Percentiles rank a stretch among this genome's conserved stretches.
phyloP scores from a whole-genome alignment of 2,329 filamentous ascomycete species.

The Truncatella angustata region DNA sequence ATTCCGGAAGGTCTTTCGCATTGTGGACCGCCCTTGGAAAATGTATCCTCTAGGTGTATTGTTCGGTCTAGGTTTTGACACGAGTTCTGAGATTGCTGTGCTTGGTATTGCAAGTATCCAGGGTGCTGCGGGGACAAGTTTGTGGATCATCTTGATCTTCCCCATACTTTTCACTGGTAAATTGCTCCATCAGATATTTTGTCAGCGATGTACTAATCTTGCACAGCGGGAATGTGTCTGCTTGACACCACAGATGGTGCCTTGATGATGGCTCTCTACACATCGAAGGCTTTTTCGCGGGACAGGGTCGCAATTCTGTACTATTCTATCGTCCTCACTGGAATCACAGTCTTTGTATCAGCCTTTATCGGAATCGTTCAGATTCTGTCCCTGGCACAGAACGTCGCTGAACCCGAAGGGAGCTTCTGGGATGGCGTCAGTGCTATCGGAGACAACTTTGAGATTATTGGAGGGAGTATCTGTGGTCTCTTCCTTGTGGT shows the following conservation, averaged over 20 bases:
- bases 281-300: conserved; percentile 71
- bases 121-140: conserved; percentile 78
- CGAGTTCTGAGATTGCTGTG: conserved; percentile 88
- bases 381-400: conserved; percentile 73
- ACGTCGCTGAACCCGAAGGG: conserved; percentile 71
- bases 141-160: conserved; percentile 94
- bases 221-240: conserved; percentile 83
- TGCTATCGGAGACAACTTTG: conserved; percentile 74
- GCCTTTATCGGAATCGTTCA: conserved; percentile 85
- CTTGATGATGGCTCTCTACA: conserved; percentile 92
- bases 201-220: conserved; percentile 7
- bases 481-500: conserved; percentile 81
- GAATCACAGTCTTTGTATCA: conserved; percentile 79
- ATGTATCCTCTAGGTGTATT: conserved; percentile 90
- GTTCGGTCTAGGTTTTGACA: conserved; percentile 93
- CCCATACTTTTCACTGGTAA: conserved; percentile 82
- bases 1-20: conserved; percentile 72
- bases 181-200: conserved; percentile 17
- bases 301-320: conserved; percentile 90
- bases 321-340: conserved; percentile 85
- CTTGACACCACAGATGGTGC: conserved; percentile 91
- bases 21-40: conserved; percentile 81
- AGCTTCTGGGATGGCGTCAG: conserved; percentile 89
- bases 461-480: conserved; percentile 82
- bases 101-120: conserved; percentile 88